Base-by-base conservation (phyloP, 2,329 filamentous ascomycete species). In the Penicillium polonicum region DNA sequence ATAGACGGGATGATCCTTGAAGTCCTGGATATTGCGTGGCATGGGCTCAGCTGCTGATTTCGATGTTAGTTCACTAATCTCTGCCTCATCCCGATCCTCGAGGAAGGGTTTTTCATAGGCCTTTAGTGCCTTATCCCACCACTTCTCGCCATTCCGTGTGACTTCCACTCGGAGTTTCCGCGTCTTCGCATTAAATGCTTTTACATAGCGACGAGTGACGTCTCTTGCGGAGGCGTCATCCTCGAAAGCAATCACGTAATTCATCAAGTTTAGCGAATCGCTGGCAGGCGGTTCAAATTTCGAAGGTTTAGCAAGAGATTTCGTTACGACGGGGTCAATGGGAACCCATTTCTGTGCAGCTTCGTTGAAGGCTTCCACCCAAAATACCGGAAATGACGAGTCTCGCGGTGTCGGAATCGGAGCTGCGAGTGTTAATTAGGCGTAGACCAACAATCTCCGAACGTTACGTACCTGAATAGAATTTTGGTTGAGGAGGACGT, bases 311-410 rank as follows among this genome's bases (percentile, higher is more conserved):
- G 87, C 90, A 54, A 96, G 85, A 63, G 87, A 89, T 55, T 85
- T 82, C 0, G 92, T 96, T 2, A 94, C 91, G 0, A 97, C 75
- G 0, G 92, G 86, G 70, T 99, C 94, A 38, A 94, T 85, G 0
- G 91, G 84, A 55, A 96, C 85, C 94, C 94, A 99, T 78, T 91
- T 96, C 70, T 97, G 90, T 62, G 91, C 85, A 0, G 89, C 89
- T 52, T 86, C 80, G 62, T 97, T 92, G 63, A 96, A 90, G 4
- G 91, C 88, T 76, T 99, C 94, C 0, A 97, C 88, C 94, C 94
- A 99, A 71, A 92, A 97, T 3, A 97, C 82, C 0, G 94, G 94
- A 67, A 88, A 90, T 0, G 84, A 74, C 0, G 91, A 92, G 68
- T 93, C 90, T 25, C 82, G 82, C 12, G 88, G 83, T 15, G 70